Conservation (phyloP, 2,329 filamentous ascomycete genomes). For the Hypoxylon sp. region DNA sequence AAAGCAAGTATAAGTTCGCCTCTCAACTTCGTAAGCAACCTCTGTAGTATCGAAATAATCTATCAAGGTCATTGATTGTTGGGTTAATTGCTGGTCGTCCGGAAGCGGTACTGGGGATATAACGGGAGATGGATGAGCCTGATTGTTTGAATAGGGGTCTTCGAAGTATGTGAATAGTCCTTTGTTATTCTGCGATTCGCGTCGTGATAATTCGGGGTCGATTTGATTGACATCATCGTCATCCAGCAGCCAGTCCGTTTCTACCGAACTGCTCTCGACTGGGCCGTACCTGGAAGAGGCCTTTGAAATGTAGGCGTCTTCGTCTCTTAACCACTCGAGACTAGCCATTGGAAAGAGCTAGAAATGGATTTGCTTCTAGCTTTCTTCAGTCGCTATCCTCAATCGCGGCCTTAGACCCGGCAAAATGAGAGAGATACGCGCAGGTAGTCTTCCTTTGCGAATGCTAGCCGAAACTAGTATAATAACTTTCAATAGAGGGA, state of each 20-base stretch:
- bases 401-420: too few relatives aligned
- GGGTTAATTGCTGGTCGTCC: background rate
- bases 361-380: background rate
- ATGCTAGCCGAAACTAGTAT: too few relatives aligned
- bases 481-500: too few relatives aligned
- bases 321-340: background rate
- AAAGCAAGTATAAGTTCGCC: constrained; percentile 24
- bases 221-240: background rate
- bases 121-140: background rate
- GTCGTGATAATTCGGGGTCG: background rate
- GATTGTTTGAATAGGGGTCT: background rate
- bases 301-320: background rate
- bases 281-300: background rate
- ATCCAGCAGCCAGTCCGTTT: constrained; percentile 7
- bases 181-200: background rate
- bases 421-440: too few relatives aligned
- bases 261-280: background rate
- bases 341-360: background rate
- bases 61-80: background rate
- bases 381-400: background rate
- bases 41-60: background rate
- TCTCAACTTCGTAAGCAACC: background rate
- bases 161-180: constrained; percentile 6
- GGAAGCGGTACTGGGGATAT: background rate
- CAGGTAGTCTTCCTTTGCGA: too few relatives aligned